These are phyloP conservation scores for Melampsora americana DNA, from an alignment of 1,284 basidiomycete species.

Conservation along the genomic window DNA sequence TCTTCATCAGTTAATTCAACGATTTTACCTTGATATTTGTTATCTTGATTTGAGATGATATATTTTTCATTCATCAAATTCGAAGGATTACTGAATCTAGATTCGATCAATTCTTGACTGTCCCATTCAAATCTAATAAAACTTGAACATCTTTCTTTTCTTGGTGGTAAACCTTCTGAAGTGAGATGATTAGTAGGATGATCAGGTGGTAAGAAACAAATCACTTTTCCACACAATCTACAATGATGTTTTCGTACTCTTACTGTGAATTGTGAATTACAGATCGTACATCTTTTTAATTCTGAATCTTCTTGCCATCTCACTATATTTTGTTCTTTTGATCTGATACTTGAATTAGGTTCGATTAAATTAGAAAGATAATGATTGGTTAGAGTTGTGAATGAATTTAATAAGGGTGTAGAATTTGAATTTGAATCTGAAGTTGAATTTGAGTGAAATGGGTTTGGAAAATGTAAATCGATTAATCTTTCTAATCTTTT, in stretches of 20 bases:
- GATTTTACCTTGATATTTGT: neutral
- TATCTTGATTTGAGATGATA: neutral
- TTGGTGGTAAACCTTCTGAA: neutral
- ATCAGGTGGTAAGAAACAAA: slow-evolving; percentile 74
- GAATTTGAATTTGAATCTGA: neutral
- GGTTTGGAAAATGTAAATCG: slow-evolving; percentile 15
- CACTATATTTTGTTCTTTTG: slow-evolving; percentile 78
- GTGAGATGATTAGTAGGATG: neutral
- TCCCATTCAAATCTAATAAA: slow-evolving; percentile 33
- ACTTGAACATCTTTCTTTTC: slow-evolving; percentile 21
- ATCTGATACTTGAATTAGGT: slow-evolving; percentile 18
- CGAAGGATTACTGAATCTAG: no score
- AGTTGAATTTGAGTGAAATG: neutral
- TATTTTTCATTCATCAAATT: no score
- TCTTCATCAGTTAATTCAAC: slow-evolving; percentile 20
- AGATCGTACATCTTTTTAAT: slow-evolving; percentile 64
- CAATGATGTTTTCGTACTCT: slow-evolving; percentile 96
- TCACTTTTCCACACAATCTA: slow-evolving; percentile 83
- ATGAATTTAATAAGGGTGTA: neutral
- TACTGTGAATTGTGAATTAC: slow-evolving; percentile 70
- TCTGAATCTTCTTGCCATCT: slow-evolving; percentile 85
- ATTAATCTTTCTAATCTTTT: slow-evolving; percentile 37
- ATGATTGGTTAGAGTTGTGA: neutral
- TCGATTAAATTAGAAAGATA: neutral
- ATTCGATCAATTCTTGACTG: neutral